Conservation (phyloP, 306 rosid species). For the Quercus cerris region DNA sequence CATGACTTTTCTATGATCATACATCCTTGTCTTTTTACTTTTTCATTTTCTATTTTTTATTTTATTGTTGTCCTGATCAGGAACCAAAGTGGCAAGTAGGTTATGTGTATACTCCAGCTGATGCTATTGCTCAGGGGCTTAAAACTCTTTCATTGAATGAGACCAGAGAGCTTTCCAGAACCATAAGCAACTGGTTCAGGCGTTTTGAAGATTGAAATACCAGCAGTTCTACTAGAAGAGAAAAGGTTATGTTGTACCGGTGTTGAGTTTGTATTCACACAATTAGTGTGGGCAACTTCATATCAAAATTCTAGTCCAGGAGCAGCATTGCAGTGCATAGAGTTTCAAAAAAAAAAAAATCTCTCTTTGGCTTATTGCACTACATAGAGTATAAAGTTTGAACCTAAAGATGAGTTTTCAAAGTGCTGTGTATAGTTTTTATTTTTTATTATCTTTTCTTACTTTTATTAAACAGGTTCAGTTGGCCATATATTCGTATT, state of each 20-base stretch:
- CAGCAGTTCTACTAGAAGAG: background rate
- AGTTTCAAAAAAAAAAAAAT: too few species aligned
- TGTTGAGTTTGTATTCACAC: too few species aligned
- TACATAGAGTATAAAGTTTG: background rate
- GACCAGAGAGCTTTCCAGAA: conserved; percentile 52
- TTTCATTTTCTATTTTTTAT: background rate
- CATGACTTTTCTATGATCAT: background rate
- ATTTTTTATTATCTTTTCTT: background rate
- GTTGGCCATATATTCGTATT: too few species aligned
- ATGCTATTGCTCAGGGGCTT: conserved; percentile 82
- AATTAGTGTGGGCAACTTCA: too few species aligned
- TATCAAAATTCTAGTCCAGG: background rate
- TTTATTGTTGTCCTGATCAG: conserved; percentile 30
- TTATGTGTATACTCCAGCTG: conserved; percentile 77
- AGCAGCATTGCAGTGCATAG: background rate
- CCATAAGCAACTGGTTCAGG: conserved; percentile 68
- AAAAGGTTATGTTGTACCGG: background rate
- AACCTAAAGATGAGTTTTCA: background rate
- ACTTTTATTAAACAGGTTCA: background rate
- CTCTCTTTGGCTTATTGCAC: too few species aligned
- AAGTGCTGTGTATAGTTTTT: background rate
- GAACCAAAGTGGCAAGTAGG: conserved; percentile 95
- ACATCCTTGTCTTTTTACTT: background rate
- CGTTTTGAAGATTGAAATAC: conserved; percentile 48
- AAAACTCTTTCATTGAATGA: conserved; percentile 70